Conservation (phyloP, 495 filamentous ascomycete genomes). For the Penicillium cinerascens region DNA sequence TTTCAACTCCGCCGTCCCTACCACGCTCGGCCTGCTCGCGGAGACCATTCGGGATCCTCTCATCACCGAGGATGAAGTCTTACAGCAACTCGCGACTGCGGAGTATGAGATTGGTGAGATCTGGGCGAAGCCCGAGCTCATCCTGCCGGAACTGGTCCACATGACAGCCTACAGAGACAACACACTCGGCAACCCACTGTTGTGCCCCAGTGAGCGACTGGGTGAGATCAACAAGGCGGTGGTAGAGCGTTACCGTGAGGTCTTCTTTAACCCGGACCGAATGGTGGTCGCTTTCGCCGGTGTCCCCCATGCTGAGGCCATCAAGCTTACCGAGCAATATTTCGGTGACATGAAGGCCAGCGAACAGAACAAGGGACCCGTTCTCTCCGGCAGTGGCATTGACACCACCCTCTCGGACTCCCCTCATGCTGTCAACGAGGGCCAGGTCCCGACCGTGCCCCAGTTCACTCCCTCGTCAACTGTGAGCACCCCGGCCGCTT, state of each 20-base stretch:
- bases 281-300: slow-evolving; percentile 96
- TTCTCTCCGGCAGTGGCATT: slow-evolving; percentile 54
- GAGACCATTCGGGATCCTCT: slow-evolving; percentile 90
- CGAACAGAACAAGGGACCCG: slow-evolving; percentile 40
- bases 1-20: slow-evolving; percentile 89
- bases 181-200: slow-evolving; percentile 87
- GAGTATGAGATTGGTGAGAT: slow-evolving; percentile 97
- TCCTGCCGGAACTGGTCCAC: slow-evolving; percentile 91
- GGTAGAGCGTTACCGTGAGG: slow-evolving; percentile 73
- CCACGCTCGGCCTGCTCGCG: slow-evolving; percentile 78
- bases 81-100: slow-evolving; percentile 81
- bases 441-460: slow-evolving; percentile 37
- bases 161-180: slow-evolving; percentile 93
- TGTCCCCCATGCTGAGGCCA: slow-evolving; percentile 75
- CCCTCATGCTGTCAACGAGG: slow-evolving; percentile 34
- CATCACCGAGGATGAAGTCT: slow-evolving; percentile 87
- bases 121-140: slow-evolving; percentile 95
- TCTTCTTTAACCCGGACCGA: slow-evolving; percentile 83
- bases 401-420: slow-evolving; percentile 54
- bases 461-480: slow-evolving; percentile 44
- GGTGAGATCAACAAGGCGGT: slow-evolving; percentile 67
- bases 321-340: slow-evolving; percentile 73
- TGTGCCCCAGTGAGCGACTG: slow-evolving; percentile 85
- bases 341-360: slow-evolving; percentile 82
- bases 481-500: slow-evolving; percentile 33